Evolutionary conservation across 352 stramenopile genomes (phyloP).

Genomic region (Phytophthora sp.): DNA sequence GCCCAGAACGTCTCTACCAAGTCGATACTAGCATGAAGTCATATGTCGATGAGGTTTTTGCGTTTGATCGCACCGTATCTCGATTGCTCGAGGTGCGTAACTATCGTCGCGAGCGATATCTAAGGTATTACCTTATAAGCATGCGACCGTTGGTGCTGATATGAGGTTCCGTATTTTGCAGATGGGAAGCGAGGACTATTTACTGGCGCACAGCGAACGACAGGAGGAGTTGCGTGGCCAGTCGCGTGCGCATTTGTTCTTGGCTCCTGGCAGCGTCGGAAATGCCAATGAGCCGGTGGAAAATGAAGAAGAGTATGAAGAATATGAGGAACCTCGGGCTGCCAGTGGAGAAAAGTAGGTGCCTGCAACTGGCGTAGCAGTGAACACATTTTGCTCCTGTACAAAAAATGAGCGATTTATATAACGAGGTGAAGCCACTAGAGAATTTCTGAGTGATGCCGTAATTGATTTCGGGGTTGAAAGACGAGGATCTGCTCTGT

Average conservation of each 20-base stretch:
- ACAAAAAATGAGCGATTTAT: constrained; percentile 12
- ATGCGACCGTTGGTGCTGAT: constrained; percentile 1
- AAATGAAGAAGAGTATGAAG: constrained; percentile 30
- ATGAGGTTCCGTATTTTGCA: constrained; percentile 11
- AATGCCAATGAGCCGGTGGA: constrained; percentile 12
- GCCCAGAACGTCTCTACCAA: constrained; percentile 68
- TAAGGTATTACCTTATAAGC: too few species aligned
- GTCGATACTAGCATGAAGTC: constrained; percentile 62
- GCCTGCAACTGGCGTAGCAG: neutral
- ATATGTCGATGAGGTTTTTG: constrained; percentile 83
- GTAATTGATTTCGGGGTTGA: constrained; percentile 22
- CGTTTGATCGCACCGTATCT: constrained; percentile 88
- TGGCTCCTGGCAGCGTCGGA: constrained; percentile 26
- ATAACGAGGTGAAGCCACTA: constrained; percentile 3
- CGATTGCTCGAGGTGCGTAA: constrained; percentile 76
- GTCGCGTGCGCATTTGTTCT: constrained; percentile 33
- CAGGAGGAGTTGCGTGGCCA: constrained; percentile 22
- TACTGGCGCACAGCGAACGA: constrained; percentile 57
- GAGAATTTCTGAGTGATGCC: neutral
- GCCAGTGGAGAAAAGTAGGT: constrained; percentile 33
- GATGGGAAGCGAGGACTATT: constrained; percentile 81
- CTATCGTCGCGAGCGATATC: neutral
- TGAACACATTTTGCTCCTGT: constrained; percentile 1
- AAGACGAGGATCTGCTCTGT: constrained; percentile 8
- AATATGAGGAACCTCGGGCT: constrained; percentile 27